These are phyloP conservation scores for Suillus luteus DNA, from an alignment of 768 basidiomycete genomes.

Conservation along the genomic window DNA sequence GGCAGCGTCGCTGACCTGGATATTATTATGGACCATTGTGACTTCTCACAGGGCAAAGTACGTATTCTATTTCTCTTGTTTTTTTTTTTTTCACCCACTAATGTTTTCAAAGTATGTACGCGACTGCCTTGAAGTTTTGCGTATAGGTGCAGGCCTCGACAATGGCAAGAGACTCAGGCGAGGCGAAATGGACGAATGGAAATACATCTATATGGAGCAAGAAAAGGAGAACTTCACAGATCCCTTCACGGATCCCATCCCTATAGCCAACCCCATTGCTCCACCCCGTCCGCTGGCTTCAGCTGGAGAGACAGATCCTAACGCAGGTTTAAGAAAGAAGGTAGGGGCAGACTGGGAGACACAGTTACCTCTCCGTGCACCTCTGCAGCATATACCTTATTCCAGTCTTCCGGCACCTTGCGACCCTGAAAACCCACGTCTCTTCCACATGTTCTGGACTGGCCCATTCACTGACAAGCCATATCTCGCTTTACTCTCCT, in stretches of 20 bases:
- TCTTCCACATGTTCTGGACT: slow-evolving; percentile 99
- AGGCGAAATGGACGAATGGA: slow-evolving; percentile 80
- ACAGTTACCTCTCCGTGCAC: slow-evolving; percentile 45
- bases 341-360: slow-evolving; percentile 64
- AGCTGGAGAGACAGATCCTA: slow-evolving; percentile 44
- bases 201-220: slow-evolving; percentile 83
- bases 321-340: slow-evolving; percentile 58
- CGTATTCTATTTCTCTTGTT: slow-evolving; percentile 4
- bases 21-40: slow-evolving; percentile 87
- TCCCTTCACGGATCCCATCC: slow-evolving; percentile 33
- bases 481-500: slow-evolving; percentile 91
- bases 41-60: slow-evolving; percentile 82
- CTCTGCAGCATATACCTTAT: slow-evolving; percentile 56
- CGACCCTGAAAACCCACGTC: slow-evolving; percentile 79
- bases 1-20: slow-evolving; percentile 91
- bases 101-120: slow-evolving; percentile 75
- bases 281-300: slow-evolving; percentile 31
- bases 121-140: slow-evolving; percentile 92
- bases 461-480: slow-evolving; percentile 99
- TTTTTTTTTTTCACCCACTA: slow-evolving; percentile 8
- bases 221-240: slow-evolving; percentile 42
- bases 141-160: slow-evolving; percentile 89
- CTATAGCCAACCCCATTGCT: slow-evolving; percentile 21
- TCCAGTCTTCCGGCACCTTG: slow-evolving; percentile 64
- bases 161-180: slow-evolving; percentile 73